These are phyloP conservation scores for Ilex paraguariensis DNA, from an alignment of 305 asterid species.

Conservation along the genomic window DNA sequence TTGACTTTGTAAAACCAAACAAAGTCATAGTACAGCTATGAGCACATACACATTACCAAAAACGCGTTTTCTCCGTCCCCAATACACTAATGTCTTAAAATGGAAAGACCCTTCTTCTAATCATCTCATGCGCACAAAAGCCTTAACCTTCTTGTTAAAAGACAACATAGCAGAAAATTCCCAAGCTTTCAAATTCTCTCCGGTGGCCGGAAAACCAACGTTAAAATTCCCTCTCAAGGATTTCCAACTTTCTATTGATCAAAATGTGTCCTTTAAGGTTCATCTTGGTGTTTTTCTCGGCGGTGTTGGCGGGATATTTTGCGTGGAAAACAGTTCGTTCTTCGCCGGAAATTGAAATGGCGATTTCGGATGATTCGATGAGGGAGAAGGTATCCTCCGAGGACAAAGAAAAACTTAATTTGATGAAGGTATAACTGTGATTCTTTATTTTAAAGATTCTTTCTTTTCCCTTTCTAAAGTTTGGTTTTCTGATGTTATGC, in stretches of 20 bases:
- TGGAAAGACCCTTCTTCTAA: too few relatives aligned
- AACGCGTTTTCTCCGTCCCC: too few relatives aligned
- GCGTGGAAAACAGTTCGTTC: slow-evolving; percentile 42
- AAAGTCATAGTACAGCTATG: too few relatives aligned
- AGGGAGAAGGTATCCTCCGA: slow-evolving; percentile 3
- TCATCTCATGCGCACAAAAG: too few relatives aligned
- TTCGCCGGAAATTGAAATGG: slow-evolving; percentile 7
- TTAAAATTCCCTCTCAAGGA: neutral
- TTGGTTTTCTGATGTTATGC: too few relatives aligned
- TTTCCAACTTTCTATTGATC: neutral
- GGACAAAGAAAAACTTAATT: slow-evolving; percentile 14
- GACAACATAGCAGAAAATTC: too few relatives aligned
- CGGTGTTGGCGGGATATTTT: slow-evolving; percentile 42
- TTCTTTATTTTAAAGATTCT: neutral
- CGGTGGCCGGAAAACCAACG: too few relatives aligned
- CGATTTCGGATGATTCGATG: slow-evolving; percentile 16
- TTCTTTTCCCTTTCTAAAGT: neutral
- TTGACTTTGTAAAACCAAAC: too few relatives aligned
- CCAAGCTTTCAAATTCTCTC: too few relatives aligned
- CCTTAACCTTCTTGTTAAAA: too few relatives aligned
- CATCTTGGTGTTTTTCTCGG: slow-evolving; percentile 51
- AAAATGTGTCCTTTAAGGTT: slow-evolving; percentile 56
- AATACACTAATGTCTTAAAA: too few relatives aligned
- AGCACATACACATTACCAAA: too few relatives aligned
- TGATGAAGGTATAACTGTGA: slow-evolving; percentile 16